Base-by-base conservation (phyloP, 1,284 basidiomycete species). In the Tilletiaria anomala region DNA sequence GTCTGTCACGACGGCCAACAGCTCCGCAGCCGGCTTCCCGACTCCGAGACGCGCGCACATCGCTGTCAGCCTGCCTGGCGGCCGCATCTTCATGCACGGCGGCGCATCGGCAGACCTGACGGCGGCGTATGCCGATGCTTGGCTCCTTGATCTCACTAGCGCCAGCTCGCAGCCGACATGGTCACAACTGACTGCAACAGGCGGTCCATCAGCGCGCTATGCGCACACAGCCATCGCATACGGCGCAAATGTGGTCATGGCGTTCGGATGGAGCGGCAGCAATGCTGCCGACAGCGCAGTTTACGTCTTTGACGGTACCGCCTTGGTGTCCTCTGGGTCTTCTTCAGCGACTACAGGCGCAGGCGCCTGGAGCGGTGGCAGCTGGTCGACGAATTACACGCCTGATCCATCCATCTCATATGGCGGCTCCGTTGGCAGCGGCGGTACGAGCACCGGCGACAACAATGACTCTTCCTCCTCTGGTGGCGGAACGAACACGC, bases 81-180 rank as follows among this genome's bases (percentile, higher is more conserved):
- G 54, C 32, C 44, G 55, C 3, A 31, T 61, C 39, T 58, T 61
- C 32, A 45, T 61, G 19, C 59, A 61, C 21, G 59, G 59, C 5
- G 59, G 59, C 32, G 53, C 58, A 12, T 48, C 37, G 22, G 48
- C 45, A 19, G 57, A 58, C 47, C 48, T 54, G 40, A 47, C 53
- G 40, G 44, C 47, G 41, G 51, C 53, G 11, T 51, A 53, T 45
- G 45, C 50, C 40, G 59, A 61, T 38, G 55, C 57, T 8, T 59
- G 57, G 57, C 47, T 61, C 39, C 47, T 61, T 34, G 59, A 61
- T 38, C 58, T 55, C 53, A n/a, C n/a, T n/a, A n/a, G n/a, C n/a
- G 53, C 50, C 43, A 40, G 45, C 42, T 46, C 45, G 15, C 55
- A 55, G 1, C 59, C 59, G 17, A 21, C 42, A 1, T 61, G 59